Evolutionary conservation across 2,329 filamentous ascomycete species (phyloP), one percentile per base, ranked within the genome.

Genomic region (Cryphonectria japonica): DNA sequence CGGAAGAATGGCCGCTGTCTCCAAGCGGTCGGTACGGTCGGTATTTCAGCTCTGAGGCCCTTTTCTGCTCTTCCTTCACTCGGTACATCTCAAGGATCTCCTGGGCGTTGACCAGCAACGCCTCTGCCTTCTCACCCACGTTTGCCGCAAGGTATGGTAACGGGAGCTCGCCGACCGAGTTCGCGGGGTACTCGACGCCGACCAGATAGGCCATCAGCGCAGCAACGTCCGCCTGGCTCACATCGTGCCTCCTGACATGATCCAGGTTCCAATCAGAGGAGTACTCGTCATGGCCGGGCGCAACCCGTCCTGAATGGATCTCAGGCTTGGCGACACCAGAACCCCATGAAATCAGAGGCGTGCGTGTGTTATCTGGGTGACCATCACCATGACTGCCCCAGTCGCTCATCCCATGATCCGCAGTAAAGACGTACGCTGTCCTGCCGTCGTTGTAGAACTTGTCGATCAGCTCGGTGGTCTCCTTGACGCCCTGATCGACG

Each of bases 301-400:
- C 93, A 73, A 88, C 80, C 3, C 80, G 79, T 1, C 85, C 85
- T 2, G 84, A 78, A 43, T 85, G 83, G 2, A 89, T 82, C 65
- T 90, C 83, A 0, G 96, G 96, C 74, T 88, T 87, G 3, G 94
- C 94, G 54, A 98, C 89, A 11, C 96, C 96, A 68, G 96, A 94
- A 14, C 96, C 96, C 96, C 96, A 99, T 2, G 88, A 91, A 75
- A 99, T 93, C 43, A 99, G 84, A 0, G 96, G 96, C 0, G 96
- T 99, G 66, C 96, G 89, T 3, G 96, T 99, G 77, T 98, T 99
- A 80, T 99, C 93, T 0, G 96, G 96, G 81, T 99, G 95, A 9
- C 96, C 96, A 80, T 99, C 96, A 52, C 97, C 97, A 79, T 99
- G 97, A 76, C 95, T 98, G n/a, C 97, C 96, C 91, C 93, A 98